These are phyloP conservation scores for grape (Vitis vinifera) DNA, from an alignment of 164 flowering plant genomes.

Conservation along the genomic window ASM3070453v1 NC_081805.1:7509001-7509500, in stretches of 20 bases:
- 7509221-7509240: conserved; percentile 4
- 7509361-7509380: conserved; percentile 25
- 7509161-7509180: not conserved
- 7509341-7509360: conserved; percentile 27
- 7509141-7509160: not conserved
- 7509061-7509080: not conserved
- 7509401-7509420: conserved; percentile 34
- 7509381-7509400: conserved; percentile 24
- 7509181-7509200: not conserved
- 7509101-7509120: not conserved
- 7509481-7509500: conserved; percentile 41
- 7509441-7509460: conserved; percentile 50
- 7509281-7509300: conserved; percentile 14
- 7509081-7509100: not conserved
- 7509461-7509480: conserved; percentile 69
- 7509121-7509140: not conserved
- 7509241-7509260: not conserved
- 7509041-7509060: not conserved
- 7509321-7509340: conserved; percentile 27
- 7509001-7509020: not conserved
- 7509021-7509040: conserved; percentile 4
- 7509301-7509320: conserved; percentile 23
- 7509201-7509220: not conserved
- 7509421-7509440: conserved; percentile 31
- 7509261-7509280: not conserved